A percentile compares a stretch with the other conserved stretches of the same genome.
Evolutionary conservation across 2,329 filamentous ascomycete species (phyloP).

Genomic region (Fusarium dimerum): DNA sequence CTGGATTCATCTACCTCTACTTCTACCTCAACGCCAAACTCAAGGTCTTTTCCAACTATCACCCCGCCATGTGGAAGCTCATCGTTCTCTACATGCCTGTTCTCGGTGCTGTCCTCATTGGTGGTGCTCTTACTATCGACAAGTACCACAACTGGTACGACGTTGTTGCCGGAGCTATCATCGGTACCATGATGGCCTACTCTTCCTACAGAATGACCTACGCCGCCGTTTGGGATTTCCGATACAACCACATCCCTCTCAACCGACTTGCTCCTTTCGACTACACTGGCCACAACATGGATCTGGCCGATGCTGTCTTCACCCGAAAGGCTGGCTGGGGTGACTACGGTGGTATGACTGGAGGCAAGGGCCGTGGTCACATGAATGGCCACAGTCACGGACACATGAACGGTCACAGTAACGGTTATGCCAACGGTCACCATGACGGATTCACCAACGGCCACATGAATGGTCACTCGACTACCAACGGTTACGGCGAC

Average conservation of each 20-base stretch:
- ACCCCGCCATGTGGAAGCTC: slow-evolving; percentile 74
- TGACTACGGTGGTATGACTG: slow-evolving; percentile 10
- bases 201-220: slow-evolving; percentile 68
- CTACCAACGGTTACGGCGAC: not conserved
- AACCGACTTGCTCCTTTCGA: slow-evolving; percentile 57
- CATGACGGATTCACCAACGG: not conserved
- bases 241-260: slow-evolving; percentile 65
- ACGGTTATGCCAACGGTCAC: not conserved
- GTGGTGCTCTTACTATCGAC: slow-evolving; percentile 69
- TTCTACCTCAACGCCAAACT: slow-evolving; percentile 79
- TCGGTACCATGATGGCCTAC: slow-evolving; percentile 67
- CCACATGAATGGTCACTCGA: not conserved
- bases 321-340: slow-evolving; percentile 65
- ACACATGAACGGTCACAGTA: not conserved
- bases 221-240: slow-evolving; percentile 67
- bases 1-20: slow-evolving; percentile 69
- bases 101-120: slow-evolving; percentile 67
- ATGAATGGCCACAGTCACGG: slow-evolving; percentile 9
- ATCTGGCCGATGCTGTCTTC: slow-evolving; percentile 56
- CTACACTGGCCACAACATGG: slow-evolving; percentile 44
- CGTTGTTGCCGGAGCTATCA: slow-evolving; percentile 64
- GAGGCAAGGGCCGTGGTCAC: slow-evolving; percentile 12
- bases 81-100: slow-evolving; percentile 65
- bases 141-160: slow-evolving; percentile 79
- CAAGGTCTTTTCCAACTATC: slow-evolving; percentile 73